Base-by-base conservation (phyloP, 2,329 filamentous ascomycete species). In the Saccharata proteae region DNA sequence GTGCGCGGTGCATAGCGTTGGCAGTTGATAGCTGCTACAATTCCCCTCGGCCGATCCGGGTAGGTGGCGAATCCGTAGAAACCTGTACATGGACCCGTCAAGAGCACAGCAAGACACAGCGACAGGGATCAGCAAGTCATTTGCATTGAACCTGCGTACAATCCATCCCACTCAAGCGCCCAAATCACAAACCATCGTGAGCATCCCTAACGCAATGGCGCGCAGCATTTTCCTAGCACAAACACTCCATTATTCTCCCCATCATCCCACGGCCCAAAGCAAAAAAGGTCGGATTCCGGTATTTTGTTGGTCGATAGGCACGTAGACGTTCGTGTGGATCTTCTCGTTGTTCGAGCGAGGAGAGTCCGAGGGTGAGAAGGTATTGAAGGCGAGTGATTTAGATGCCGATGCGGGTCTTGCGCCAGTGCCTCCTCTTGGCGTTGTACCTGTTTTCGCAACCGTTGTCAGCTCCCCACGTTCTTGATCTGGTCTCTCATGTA, bases 361-460 rank as follows among this genome's bases (percentile, higher is more conserved):
- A 23, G 33, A 35, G 13, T 26, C 31, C 28, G 19, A 27, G 21
- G 28, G 31, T 35, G 33, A 35, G 33, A 27, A 23, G 24, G 28
- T 16, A 16, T 13, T 21, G 45, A 52, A 51, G 56, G 60, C 55
- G 64, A 70, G 60, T 65, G 62, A 66, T 75, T 74, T 90, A 98
- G 74, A 98, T 92, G 62, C 85, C 85, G 69, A 98, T 84, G 63
- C 85, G 81, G 62, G 90, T 96, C 88, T 98, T 98, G 74, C 90
- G 84, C 90, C 90, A 98, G 67, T 98, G 90, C 71, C 90, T 82
- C 68, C 90, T 75, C 83, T 98, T 98, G 58, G 90, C 86, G 74
- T 98, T 98, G 80, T 98, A 98, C 72, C 90, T 98, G 62, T 52
- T 17, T n/a, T n/a, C n/a, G n/a, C n/a, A n/a, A n/a, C n/a, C n/a